Evolutionary conservation across 73 alveolate species (phyloP).

Genomic region (Uronychia binucleata): DNA sequence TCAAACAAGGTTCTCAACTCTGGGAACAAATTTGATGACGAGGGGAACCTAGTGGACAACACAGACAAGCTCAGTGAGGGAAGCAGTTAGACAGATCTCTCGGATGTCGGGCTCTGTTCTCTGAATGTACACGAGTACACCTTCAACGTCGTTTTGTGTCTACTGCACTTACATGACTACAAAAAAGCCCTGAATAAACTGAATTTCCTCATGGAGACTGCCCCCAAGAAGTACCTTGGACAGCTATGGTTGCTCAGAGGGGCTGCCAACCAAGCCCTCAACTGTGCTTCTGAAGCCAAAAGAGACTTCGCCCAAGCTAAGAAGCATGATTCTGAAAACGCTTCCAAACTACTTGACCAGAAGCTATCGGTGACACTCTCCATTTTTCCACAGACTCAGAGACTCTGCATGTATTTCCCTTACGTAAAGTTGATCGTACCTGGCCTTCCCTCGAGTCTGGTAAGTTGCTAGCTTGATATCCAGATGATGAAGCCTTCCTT

Average conservation of each 20-base stretch:
- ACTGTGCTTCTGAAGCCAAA: constrained; percentile 28
- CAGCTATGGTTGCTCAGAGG: constrained; percentile 60
- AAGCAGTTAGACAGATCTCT: constrained; percentile 63
- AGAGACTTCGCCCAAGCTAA: constrained; percentile 47
- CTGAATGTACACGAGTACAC: constrained; percentile 62
- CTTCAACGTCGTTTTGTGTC: constrained; percentile 42
- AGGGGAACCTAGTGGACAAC: not conserved
- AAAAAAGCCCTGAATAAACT: constrained; percentile 51
- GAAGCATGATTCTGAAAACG: constrained; percentile 51
- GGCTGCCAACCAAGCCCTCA: constrained; percentile 12
- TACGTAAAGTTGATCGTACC: constrained; percentile 46
- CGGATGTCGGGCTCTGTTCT: constrained; percentile 70
- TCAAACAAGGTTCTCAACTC: not conserved
- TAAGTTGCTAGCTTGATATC: not conserved
- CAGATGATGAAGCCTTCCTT: constrained; percentile 58
- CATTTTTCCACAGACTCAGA: constrained; percentile 53
- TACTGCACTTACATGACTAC: constrained; percentile 28
- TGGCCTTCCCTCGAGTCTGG: not conserved
- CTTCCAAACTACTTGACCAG: constrained; percentile 23
- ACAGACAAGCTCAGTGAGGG: not conserved
- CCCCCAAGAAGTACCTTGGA: constrained; percentile 55
- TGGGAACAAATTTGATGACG: not conserved
- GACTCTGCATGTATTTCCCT: constrained; percentile 53
- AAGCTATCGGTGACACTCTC: constrained; percentile 38
- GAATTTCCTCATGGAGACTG: constrained; percentile 52